phyloP scores from a whole-genome alignment of 2,329 filamentous ascomycete species.

The Cladobotryum protrusum region DNA sequence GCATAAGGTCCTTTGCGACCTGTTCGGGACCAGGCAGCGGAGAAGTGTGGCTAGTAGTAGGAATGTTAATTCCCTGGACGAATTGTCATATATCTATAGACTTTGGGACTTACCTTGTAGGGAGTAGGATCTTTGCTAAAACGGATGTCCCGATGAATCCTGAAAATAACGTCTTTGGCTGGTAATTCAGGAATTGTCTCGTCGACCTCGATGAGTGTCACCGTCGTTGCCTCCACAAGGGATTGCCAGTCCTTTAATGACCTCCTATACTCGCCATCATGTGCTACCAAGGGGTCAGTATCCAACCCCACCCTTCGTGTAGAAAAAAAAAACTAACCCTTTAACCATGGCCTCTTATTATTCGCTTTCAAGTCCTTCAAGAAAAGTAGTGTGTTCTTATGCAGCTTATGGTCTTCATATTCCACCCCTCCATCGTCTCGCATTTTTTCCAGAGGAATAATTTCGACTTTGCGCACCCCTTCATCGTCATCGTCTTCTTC shows the following conservation, averaged over 20 bases:
- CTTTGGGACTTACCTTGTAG: slow-evolving; percentile 61
- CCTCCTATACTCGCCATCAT: slow-evolving; percentile 73
- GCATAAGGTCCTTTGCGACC: slow-evolving; percentile 84
- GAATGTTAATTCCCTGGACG: no score
- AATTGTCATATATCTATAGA: no score
- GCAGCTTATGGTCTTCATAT: slow-evolving; percentile 48
- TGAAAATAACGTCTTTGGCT: slow-evolving; percentile 77
- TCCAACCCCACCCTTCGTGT: neutral
- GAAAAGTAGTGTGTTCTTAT: slow-evolving; percentile 53
- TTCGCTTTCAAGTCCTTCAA: slow-evolving; percentile 53
- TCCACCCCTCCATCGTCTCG: slow-evolving; percentile 29
- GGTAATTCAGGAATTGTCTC: slow-evolving; percentile 82
- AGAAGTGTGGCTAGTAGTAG: slow-evolving; percentile 62
- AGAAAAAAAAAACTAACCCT: slow-evolving; percentile 33
- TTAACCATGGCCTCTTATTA: slow-evolving; percentile 54
- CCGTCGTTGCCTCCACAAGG: slow-evolving; percentile 67
- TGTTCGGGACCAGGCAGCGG: slow-evolving; percentile 79
- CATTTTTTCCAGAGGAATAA: slow-evolving; percentile 32
- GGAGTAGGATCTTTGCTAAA: slow-evolving; percentile 81
- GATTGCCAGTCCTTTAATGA: slow-evolving; percentile 75
- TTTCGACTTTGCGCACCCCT: slow-evolving; percentile 27
- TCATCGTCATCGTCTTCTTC: slow-evolving; percentile 31
- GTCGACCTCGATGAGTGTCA: slow-evolving; percentile 65
- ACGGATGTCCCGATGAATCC: slow-evolving; percentile 80
- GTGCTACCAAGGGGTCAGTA: slow-evolving; percentile 41